These are phyloP conservation scores for Keithomyces neogunnii DNA, from an alignment of 2,329 filamentous ascomycete genomes.

Conservation along the genomic window DNA sequence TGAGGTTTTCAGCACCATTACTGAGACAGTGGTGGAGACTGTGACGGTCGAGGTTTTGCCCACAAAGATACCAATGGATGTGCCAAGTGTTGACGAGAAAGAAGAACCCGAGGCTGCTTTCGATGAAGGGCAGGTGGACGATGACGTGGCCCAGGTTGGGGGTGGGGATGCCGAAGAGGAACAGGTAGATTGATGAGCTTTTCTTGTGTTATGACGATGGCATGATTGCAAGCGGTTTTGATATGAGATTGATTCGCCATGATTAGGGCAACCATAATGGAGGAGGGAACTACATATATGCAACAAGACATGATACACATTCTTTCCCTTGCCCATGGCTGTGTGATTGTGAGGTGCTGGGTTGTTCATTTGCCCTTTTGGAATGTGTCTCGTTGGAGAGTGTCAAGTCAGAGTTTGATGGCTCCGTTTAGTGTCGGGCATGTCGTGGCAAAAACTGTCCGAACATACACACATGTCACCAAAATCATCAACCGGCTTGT, in stretches of 20 bases:
- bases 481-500: too few species aligned
- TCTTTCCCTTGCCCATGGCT: neutral
- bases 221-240: neutral
- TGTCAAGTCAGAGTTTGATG: too few species aligned
- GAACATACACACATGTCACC: too few species aligned
- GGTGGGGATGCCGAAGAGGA: neutral
- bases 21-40: constrained; percentile 21
- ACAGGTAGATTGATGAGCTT: neutral
- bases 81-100: constrained; percentile 6
- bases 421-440: too few species aligned
- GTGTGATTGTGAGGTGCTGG: neutral
- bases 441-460: too few species aligned
- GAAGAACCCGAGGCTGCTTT: neutral
- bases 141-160: neutral
- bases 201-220: neutral
- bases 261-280: neutral
- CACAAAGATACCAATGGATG: constrained; percentile 5
- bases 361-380: too few species aligned
- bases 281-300: neutral
- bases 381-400: too few species aligned
- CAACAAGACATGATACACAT: neutral
- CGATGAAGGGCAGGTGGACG: neutral
- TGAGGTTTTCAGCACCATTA: constrained; percentile 17
- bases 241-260: neutral
- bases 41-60: constrained; percentile 9